Evolutionary conservation across 805 yeast species (phyloP), one percentile per base, ranked within the genome.

Genomic region (Starmerella tilneyi): DNA sequence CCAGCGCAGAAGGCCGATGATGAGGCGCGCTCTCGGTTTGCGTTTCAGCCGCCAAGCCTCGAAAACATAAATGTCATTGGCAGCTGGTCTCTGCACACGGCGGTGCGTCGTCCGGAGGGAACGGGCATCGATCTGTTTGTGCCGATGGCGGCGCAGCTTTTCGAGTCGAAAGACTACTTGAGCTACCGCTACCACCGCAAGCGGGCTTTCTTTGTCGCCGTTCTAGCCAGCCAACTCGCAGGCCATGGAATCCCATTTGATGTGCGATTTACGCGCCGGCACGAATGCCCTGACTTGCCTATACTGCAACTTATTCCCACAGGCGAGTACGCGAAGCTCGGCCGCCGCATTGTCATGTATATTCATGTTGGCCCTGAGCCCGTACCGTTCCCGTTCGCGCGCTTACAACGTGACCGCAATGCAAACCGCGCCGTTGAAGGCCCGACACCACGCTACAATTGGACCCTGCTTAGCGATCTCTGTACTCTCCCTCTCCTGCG

Each of bases 131-230:
- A 92, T 61, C 73, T 92, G 23, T 71, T 82, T 26, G 69, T 89
- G 32, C 78, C 84, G 4, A 89, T 92, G 88, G 95, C 96, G 5
- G 64, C 67, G 42, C 64, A 66, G 22, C 60, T 82, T 39, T 81
- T 92, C 59, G 86, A 81, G 57, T 78, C 80, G 42, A 92, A 92
- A 65, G 98, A 92, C 62, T 84, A 79, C 58, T 68, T 89, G 56
- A 92, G 92, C 65, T 85, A 83, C 66, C 72, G 97, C 59, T 89
- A 92, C 31, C 67, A 85, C 46, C 86, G 89, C 66, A 92, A 92
- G 63, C 74, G 95, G 54, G 78, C 96, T 8, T 89, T 84, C 54
- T 92, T 86, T 58, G 55, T 86, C 45, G 89, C 95, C 1, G 81
- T 77, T 58, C 58, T 92, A 47, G 81, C 94, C 1, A 41, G 45